These are phyloP conservation scores for Elongisporangium prolatum DNA, from an alignment of 352 stramenopile genomes.

Conservation along the genomic window DNA sequence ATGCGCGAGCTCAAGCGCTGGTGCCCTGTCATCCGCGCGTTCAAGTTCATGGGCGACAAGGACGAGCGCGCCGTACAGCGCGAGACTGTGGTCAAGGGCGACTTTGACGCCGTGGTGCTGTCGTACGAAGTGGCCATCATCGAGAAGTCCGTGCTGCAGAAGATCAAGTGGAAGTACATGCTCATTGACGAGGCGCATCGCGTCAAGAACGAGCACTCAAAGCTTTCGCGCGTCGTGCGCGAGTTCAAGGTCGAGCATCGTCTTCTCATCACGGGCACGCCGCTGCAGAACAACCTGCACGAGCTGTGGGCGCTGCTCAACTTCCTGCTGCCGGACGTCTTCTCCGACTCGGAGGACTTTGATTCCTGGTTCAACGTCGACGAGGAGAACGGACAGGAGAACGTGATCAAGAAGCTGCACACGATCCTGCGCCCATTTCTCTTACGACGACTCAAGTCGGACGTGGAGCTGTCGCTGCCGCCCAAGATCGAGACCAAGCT, in stretches of 20 bases:
- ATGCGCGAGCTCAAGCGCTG: conserved; percentile 98
- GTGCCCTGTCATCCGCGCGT: conserved; percentile 90
- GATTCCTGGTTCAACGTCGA: conserved; percentile 99
- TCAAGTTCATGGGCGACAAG: conserved; percentile 97
- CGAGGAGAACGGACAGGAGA: conserved; percentile 93
- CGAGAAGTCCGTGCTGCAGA: conserved; percentile 89
- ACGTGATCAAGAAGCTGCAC: conserved; percentile 97
- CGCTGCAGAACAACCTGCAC: conserved; percentile 99
- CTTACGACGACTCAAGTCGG: conserved; percentile 96
- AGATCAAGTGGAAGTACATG: conserved; percentile 96
- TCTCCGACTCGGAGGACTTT: conserved; percentile 97
- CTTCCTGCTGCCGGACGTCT: conserved; percentile 94
- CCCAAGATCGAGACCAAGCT: conserved; percentile 99
- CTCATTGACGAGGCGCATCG: conserved; percentile 98
- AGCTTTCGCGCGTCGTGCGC: conserved; percentile 80
- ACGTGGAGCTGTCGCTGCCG: conserved; percentile 96
- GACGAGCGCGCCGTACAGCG: conserved; percentile 92
- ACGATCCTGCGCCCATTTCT: conserved; percentile 98
- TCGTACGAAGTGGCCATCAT: conserved; percentile 95
- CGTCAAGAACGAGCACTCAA: conserved; percentile 97
- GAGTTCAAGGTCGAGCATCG: conserved; percentile 94
- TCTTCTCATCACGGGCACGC: conserved; percentile 96
- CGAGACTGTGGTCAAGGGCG: conserved; percentile 60
- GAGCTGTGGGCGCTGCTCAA: conserved; percentile 99
- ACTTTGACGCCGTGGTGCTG: conserved; percentile 94